Evolutionary conservation across 441 rosid species (phyloP), one percentile per base, ranked within the genome.

Genomic region (Breynia disticha): DNA sequence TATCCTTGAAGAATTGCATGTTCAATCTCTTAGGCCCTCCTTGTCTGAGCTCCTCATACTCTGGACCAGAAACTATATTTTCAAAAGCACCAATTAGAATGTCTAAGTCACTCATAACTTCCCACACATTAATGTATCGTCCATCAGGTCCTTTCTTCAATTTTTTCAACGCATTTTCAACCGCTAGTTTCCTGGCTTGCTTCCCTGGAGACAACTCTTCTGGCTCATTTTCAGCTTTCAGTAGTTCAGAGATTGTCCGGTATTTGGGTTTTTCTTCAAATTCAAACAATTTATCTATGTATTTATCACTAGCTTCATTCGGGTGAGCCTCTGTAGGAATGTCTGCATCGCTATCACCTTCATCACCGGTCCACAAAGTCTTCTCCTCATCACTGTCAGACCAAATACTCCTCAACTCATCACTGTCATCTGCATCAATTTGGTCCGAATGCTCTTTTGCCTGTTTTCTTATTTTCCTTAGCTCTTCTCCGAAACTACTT

Each of bases 111-210:
- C 95, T 86, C 91, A 86, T 88, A 48, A 91, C 91, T 73, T 91
- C 96, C 94, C 90, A 91, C 48, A 88, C 91, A 51, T 91, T 88
- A 7, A 67, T 73, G 55, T 88, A 91, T 5, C 95, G 87, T 49
- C 97, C 94, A 50, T 91, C 95, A 0, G 97, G 94, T 24, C 98
- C 90, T 75, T 86, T 88, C 73, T 86, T 84, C 69, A 91, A 72
- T 65, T 88, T 91, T 57, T 86, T 91, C 74, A 91, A 47, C 35
- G 96, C 98, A 61, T 87, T 86, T 66, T 91, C 98, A 46, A 91
- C 90, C 38, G 96, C 94, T 32, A 91, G 75, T 64, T 83, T 90
- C 73, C 96, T 76, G 39, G 87, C 98, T 69, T 83, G 79, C 78
- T 87, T 87, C 43, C 94, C 90, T 0, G 95, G 96, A 24, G 96